phyloP scores from a whole-genome alignment of 2,329 filamentous ascomycete genomes.

The Grosmannia penicillata region DNA sequence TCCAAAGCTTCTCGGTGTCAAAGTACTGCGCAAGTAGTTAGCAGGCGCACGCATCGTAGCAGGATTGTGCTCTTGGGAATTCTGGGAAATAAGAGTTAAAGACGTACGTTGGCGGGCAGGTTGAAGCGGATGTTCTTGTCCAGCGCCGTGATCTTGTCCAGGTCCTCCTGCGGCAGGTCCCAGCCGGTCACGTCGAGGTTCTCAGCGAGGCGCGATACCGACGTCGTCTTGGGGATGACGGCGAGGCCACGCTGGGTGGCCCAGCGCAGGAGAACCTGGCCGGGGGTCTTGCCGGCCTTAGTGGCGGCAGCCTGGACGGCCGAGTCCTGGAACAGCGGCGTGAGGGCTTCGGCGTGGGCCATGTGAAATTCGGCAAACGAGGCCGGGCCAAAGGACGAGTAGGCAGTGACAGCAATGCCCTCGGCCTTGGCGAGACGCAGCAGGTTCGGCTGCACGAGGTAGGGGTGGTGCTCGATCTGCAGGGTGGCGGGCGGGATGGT shows the following conservation, averaged over 20 bases:
- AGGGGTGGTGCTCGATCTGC: slow-evolving; percentile 85
- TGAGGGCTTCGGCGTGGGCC: slow-evolving; percentile 42
- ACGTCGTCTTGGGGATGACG: slow-evolving; percentile 59
- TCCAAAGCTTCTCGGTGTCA: slow-evolving; percentile 38
- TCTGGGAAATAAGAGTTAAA: not conserved
- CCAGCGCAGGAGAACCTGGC: slow-evolving; percentile 77
- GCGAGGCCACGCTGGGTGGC: slow-evolving; percentile 68
- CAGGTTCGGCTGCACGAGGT: slow-evolving; percentile 62
- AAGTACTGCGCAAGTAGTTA: slow-evolving; percentile 30
- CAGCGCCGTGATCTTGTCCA: slow-evolving; percentile 38
- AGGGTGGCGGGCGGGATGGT: slow-evolving; percentile 60
- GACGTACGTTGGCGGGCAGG: slow-evolving; percentile 26
- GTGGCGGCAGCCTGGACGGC: slow-evolving; percentile 49
- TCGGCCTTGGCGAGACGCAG: slow-evolving; percentile 54
- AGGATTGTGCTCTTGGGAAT: no score
- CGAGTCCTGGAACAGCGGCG: slow-evolving; percentile 53
- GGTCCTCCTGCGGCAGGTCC: slow-evolving; percentile 36
- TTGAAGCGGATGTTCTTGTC: slow-evolving; percentile 45
- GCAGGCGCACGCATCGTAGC: no score
- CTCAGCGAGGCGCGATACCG: slow-evolving; percentile 30
- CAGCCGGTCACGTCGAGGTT: slow-evolving; percentile 43
- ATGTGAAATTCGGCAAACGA: slow-evolving; percentile 66
- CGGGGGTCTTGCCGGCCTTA: slow-evolving; percentile 58
- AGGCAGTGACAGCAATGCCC: slow-evolving; percentile 64
- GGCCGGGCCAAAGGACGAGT: slow-evolving; percentile 70